phyloP scores from a whole-genome alignment of 768 basidiomycete species.

The Termitomyces sp. region DNA sequence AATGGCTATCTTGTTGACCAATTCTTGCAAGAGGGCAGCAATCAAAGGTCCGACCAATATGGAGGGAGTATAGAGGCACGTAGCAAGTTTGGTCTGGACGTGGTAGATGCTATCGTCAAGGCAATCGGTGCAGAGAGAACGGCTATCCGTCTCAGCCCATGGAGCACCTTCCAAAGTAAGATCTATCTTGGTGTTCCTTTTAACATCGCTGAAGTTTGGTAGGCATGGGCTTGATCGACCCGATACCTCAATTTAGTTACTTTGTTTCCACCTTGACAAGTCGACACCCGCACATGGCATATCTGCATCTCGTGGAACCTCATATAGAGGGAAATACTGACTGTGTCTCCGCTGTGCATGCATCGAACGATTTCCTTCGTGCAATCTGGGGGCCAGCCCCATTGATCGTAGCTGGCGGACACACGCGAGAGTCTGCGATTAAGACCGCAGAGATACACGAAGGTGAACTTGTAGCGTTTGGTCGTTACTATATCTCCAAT shows the following conservation, averaged over 20 bases:
- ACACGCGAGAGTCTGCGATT: constrained; percentile 33
- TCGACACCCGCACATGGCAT: constrained; percentile 39
- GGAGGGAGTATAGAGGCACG: constrained; percentile 64
- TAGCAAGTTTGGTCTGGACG: constrained; percentile 48
- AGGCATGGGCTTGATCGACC: constrained; percentile 51
- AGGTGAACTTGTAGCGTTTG: constrained; percentile 24
- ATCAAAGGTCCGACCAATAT: constrained; percentile 58
- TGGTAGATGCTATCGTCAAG: constrained; percentile 43
- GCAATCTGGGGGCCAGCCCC: constrained; percentile 38
- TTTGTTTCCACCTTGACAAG: constrained; percentile 34
- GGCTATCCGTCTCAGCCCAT: constrained; percentile 55
- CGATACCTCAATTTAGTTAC: constrained; percentile 49
- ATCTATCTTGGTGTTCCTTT: not conserved
- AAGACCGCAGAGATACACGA: constrained; percentile 23
- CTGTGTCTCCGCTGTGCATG: constrained; percentile 3
- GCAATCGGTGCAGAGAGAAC: constrained; percentile 51
- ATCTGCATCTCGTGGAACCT: constrained; percentile 46
- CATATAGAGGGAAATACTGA: constrained; percentile 15
- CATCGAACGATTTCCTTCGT: constrained; percentile 42
- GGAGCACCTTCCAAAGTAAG: constrained; percentile 22
- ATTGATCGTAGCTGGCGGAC: constrained; percentile 36
- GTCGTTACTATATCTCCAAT: constrained; percentile 25
- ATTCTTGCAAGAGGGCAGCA: constrained; percentile 51
- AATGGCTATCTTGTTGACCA: constrained; percentile 52
- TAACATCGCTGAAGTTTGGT: not conserved